phyloP scores from a whole-genome alignment of 345 rosid genomes.

The Crucihimalaya himalaica region DNA sequence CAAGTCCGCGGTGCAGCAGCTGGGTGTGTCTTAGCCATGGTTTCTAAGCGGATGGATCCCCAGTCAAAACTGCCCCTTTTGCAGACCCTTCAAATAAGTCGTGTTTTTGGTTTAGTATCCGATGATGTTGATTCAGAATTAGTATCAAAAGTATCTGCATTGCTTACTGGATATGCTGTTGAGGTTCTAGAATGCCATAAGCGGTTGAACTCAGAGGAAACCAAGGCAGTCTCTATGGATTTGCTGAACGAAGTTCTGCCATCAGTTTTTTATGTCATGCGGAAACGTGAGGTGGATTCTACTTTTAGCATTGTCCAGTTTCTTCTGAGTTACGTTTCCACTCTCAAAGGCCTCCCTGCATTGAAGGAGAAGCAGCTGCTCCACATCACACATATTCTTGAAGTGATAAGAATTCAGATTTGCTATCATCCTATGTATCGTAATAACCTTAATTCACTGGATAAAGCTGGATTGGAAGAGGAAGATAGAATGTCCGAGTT shows the following conservation, averaged over 20 bases:
- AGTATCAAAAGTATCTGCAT: conserved; percentile 56
- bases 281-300: conserved; percentile 70
- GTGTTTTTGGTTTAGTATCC: conserved; percentile 65
- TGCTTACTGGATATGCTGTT: conserved; percentile 80
- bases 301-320: conserved; percentile 71
- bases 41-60: conserved; percentile 87
- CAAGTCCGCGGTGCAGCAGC: conserved; percentile 84
- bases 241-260: conserved; percentile 90
- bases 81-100: conserved; percentile 64
- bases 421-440: conserved; percentile 72
- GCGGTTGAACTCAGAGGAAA: conserved; percentile 62
- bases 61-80: conserved; percentile 68
- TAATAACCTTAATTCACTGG: conserved; percentile 66
- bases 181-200: conserved; percentile 88
- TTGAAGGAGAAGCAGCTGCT: conserved; percentile 69
- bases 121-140: conserved; percentile 69
- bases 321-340: conserved; percentile 74
- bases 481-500: conserved; percentile 84
- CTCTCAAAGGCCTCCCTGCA: conserved; percentile 74
- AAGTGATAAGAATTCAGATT: conserved; percentile 77
- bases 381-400: conserved; percentile 73
- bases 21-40: conserved; percentile 81
- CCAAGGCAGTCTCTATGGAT: conserved; percentile 54
- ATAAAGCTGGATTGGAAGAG: conserved; percentile 88
- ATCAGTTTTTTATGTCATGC: conserved; percentile 71